phyloP scores from a whole-genome alignment of 441 rosid genomes.

The Populus tomentosa region DNA sequence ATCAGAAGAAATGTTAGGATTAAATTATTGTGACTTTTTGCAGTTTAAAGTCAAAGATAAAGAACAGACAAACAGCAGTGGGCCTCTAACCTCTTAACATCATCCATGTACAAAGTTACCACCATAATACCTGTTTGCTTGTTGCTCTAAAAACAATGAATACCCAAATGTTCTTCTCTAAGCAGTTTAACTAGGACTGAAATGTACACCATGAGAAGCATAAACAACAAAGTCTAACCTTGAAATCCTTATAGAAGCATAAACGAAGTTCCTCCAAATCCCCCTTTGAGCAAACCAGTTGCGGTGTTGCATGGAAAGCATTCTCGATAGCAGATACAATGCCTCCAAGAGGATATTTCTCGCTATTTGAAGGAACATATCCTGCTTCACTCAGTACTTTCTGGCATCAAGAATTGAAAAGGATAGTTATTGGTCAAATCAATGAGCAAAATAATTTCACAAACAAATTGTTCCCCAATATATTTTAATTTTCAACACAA shows the following conservation, averaged over 20 bases:
- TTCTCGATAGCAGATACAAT: conserved; percentile 78
- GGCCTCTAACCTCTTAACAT: not conserved
- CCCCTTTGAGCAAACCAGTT: conserved; percentile 57
- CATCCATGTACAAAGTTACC: not conserved
- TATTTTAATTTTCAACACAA: not conserved
- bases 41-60: not conserved
- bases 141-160: not conserved
- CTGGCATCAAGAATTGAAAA: conserved; percentile 35
- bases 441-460: conserved; percentile 3
- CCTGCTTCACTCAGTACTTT: conserved; percentile 79
- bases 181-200: not conserved
- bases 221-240: conserved; percentile 41
- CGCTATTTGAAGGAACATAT: conserved; percentile 81
- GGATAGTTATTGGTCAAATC: conserved; percentile 17
- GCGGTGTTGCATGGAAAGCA: conserved; percentile 75
- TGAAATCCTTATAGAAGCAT: conserved; percentile 86
- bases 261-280: conserved; percentile 68
- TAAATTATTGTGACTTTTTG: not conserved
- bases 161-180: not conserved
- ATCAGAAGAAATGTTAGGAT: not conserved
- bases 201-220: not conserved
- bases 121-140: not conserved
- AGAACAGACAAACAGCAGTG: not conserved
- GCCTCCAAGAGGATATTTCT: conserved; percentile 90
- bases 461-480: not conserved